Evolutionary conservation across 305 asterid species (phyloP).

Genomic region (Galium porrigens): DNA sequence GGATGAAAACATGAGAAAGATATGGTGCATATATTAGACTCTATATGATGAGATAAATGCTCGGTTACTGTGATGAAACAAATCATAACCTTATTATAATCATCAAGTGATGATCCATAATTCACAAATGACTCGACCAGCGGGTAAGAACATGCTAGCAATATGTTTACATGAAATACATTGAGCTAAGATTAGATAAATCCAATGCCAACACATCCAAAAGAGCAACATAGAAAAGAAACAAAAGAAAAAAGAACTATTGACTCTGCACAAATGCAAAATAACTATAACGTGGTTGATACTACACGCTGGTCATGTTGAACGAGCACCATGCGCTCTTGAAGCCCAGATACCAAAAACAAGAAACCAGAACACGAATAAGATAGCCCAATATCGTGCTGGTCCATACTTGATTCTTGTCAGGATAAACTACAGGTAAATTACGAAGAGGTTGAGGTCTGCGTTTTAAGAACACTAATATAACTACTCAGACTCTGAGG

Average conservation of each 20-base stretch:
- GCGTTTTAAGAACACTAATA: constrained; percentile 11
- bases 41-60: too few relatives aligned
- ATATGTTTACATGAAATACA: background rate
- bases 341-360: constrained; percentile 93
- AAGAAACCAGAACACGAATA: constrained; percentile 88
- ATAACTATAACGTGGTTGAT: background rate
- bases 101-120: background rate
- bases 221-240: background rate
- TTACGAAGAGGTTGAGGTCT: background rate
- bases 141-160: background rate
- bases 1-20: too few relatives aligned
- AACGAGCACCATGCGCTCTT: constrained; percentile 56
- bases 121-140: background rate
- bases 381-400: constrained; percentile 87
- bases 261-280: background rate
- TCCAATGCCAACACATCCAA: background rate
- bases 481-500: background rate
- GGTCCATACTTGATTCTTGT: constrained; percentile 81
- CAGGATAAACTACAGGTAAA: constrained; percentile 57
- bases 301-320: constrained; percentile 26
- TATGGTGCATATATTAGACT: too few relatives aligned
- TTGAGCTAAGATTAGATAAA: background rate
- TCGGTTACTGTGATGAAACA: too few relatives aligned
- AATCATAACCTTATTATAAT: too few relatives aligned
- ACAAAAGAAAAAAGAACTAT: background rate